Conservation (phyloP, 176 grass and related monocot genomes). For the Zizania latifolia region DNA sequence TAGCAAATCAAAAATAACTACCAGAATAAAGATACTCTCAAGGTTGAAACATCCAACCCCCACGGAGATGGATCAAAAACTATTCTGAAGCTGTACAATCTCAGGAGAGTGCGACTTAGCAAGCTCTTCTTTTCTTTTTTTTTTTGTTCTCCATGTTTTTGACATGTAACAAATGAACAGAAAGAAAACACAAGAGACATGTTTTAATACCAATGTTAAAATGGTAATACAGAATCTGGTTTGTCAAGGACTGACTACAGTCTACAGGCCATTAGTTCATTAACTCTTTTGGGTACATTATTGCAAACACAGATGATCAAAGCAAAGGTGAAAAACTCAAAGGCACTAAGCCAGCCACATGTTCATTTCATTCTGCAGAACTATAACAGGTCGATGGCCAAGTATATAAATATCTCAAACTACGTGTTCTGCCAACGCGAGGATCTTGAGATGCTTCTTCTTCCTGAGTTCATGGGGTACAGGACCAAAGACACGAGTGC, state of each 20-base stretch:
- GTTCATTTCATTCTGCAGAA: not conserved
- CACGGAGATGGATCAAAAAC: no score
- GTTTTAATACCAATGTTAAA: not conserved
- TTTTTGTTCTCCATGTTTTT: no score
- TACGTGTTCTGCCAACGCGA: constrained; percentile 82
- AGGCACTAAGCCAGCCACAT: not conserved
- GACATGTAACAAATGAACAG: no score
- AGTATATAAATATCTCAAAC: constrained; percentile 35
- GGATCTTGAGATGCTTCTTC: constrained; percentile 96
- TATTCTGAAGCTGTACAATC: no score
- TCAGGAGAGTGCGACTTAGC: no score
- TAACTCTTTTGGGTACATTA: constrained; percentile 19
- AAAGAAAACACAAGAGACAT: no score
- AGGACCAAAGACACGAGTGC: constrained; percentile 73
- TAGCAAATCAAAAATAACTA: no score
- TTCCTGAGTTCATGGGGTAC: constrained; percentile 85
- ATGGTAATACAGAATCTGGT: not conserved
- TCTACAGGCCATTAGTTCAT: not conserved
- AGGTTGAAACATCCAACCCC: no score
- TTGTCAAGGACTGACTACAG: not conserved
- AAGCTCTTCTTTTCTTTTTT: no score
- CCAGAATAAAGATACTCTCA: no score
- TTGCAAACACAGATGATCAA: constrained; percentile 10
- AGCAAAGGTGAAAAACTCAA: not conserved
- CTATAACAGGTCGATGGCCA: constrained; percentile 3